phyloP scores from a whole-genome alignment of 2,329 filamentous ascomycete species.

The Phyllosticta citrichinensis region DNA sequence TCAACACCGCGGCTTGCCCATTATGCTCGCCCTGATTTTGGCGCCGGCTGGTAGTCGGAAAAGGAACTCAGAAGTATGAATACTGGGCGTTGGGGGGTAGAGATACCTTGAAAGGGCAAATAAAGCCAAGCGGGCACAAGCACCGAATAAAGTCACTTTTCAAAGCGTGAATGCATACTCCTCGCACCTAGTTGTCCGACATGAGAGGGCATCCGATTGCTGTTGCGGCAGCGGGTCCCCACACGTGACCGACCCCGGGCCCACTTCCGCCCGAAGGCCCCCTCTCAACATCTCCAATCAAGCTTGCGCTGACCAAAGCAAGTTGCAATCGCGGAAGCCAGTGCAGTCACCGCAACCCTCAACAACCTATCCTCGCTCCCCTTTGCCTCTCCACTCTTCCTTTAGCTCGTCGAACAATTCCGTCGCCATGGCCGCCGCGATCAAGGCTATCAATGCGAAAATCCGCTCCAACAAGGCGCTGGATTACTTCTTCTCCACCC shows the following conservation, averaged over 20 bases:
- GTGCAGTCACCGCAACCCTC: neutral
- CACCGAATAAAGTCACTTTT: neutral
- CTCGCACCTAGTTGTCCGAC: neutral
- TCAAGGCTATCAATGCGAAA: conserved; percentile 44
- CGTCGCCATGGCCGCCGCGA: conserved; percentile 39
- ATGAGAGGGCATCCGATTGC: neutral
- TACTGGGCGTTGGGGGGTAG: neutral
- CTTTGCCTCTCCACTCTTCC: conserved; percentile 1
- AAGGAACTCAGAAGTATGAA: neutral
- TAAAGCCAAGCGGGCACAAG: neutral
- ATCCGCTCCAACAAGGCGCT: conserved; percentile 40
- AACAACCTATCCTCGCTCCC: neutral
- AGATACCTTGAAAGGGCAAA: neutral
- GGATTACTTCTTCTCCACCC: conserved; percentile 45
- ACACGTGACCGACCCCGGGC: conserved; percentile 4
- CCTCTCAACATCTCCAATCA: neutral
- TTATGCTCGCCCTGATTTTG: neutral
- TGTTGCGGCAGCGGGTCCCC: neutral
- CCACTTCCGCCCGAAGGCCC: neutral
- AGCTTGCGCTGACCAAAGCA: neutral
- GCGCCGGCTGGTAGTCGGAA: neutral
- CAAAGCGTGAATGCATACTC: neutral
- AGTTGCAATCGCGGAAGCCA: neutral
- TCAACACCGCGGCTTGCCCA: neutral
- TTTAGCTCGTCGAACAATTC: neutral